Percentiles rank a stretch among this genome's conserved stretches.
phyloP scores from a whole-genome alignment of 805 yeast species.

The Sporopachydermia quercuum region DNA sequence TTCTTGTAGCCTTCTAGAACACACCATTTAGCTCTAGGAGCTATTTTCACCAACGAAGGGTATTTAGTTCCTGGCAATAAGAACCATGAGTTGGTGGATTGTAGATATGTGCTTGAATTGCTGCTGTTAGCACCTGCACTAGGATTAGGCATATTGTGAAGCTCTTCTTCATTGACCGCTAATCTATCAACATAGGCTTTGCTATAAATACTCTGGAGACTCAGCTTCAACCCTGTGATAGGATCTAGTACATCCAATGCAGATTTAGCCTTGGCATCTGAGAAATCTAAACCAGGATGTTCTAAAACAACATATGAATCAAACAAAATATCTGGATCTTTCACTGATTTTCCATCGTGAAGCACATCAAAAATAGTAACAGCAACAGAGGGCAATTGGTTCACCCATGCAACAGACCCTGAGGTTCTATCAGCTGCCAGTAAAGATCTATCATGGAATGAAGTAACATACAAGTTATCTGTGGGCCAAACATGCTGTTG shows the following conservation, averaged over 20 bases:
- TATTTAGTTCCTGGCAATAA: conserved; percentile 68
- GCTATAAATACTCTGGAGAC: too few species aligned
- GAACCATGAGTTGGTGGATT: conserved; percentile 44
- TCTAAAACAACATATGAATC: conserved; percentile 18
- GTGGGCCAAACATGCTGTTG: conserved; percentile 28
- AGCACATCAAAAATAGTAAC: conserved; percentile 72
- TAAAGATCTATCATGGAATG: conserved; percentile 68
- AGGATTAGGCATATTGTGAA: neutral
- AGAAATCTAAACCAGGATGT: conserved; percentile 22
- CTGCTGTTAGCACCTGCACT: neutral
- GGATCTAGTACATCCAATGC: neutral
- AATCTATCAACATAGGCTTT: too few species aligned
- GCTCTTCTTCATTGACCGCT: neutral
- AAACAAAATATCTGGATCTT: neutral
- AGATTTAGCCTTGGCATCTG: too few species aligned
- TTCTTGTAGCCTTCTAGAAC: conserved; percentile 10
- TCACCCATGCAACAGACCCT: conserved; percentile 71
- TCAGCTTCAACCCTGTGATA: neutral
- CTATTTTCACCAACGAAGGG: conserved; percentile 70
- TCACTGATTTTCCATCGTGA: conserved; percentile 2
- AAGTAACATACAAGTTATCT: conserved; percentile 69
- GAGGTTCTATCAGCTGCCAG: conserved; percentile 56
- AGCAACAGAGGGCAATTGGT: conserved; percentile 54
- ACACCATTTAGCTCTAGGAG: conserved; percentile 59
- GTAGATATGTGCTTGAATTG: neutral